These are phyloP conservation scores for Polyplosphaeria fusca DNA, from an alignment of 495 filamentous ascomycete species.

Conservation along the genomic window DNA sequence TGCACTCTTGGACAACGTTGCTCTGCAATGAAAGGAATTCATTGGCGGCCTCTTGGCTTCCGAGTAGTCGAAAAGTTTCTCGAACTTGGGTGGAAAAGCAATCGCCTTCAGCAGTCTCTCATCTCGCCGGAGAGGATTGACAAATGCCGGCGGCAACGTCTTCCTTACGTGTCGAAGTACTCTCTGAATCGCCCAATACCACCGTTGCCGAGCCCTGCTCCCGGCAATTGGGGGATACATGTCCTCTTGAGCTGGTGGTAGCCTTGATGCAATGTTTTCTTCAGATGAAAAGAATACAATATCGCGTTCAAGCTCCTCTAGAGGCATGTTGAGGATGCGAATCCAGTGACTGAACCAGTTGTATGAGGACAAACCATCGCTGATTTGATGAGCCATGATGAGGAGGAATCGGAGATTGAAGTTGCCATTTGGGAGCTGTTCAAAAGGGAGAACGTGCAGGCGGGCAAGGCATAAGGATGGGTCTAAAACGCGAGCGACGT, in stretches of 20 bases:
- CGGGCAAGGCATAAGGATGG: conserved; percentile 33
- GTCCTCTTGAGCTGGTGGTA: conserved; percentile 43
- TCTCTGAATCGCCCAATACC: conserved; percentile 42
- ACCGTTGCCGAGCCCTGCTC: conserved; percentile 35
- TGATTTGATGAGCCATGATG: conserved; percentile 37
- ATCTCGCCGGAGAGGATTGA: conserved; percentile 35
- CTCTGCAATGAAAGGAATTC: conserved; percentile 30
- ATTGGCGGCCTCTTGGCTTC: conserved; percentile 27
- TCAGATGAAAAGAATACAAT: conserved; percentile 12
- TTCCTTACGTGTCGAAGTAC: conserved; percentile 40
- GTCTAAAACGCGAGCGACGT: conserved; percentile 38
- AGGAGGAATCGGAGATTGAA: conserved; percentile 29
- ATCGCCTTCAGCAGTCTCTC: neutral
- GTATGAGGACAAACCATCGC: conserved; percentile 38
- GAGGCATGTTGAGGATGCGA: conserved; percentile 34
- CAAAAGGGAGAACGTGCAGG: conserved; percentile 37
- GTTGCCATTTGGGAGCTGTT: conserved; percentile 19
- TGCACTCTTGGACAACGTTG: conserved; percentile 16
- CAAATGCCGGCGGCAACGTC: conserved; percentile 37
- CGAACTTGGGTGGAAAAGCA: conserved; percentile 32
- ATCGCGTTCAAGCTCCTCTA: neutral
- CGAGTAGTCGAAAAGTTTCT: conserved; percentile 37
- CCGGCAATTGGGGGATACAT: conserved; percentile 39
- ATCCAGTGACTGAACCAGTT: conserved; percentile 39
- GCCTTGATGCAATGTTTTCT: conserved; percentile 11